Evolutionary conservation across 2,329 filamentous ascomycete species (phyloP), one percentile per base, ranked within the genome.

Genomic region (Ceratocystis alfenasii): DNA sequence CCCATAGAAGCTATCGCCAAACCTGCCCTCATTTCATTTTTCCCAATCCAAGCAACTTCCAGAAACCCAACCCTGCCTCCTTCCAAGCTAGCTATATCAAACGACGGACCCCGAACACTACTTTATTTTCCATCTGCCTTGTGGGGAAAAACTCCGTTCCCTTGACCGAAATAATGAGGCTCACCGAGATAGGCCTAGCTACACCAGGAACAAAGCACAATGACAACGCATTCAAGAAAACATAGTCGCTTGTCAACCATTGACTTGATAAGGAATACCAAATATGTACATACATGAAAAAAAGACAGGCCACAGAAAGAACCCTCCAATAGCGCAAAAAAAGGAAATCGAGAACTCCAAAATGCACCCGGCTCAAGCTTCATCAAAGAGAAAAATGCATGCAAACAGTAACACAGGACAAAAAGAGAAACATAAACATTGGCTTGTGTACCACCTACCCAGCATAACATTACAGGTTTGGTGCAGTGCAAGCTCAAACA

Each of bases 291-390:
- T 53, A 17, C 2, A 64, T 44, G 46, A 20, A 63, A 53, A 2
- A 50, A 64, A 44, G 28, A 44, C 30, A 53, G 53, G 12, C 22
- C 28, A 48, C 30, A 36, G 22, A 15, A 10, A 53, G 6, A 55
- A 20, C 22, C 17, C 41, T 41, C 30, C n/a, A 17, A 41, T 48
- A n/a, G 10, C 44, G 12, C 2, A n/a, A 10, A 30, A 30, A 20
- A 53, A 63, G 33, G 36, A 50, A 20, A 50, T n/a, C 28, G 28
- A 50, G 25, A 53, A 48, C 62, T 25, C 25, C 62, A 63, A 63
- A 45, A 25, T 30, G 41, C 46, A 46, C 45, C 45, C 28, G 25
- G 46, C 41, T 25, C 25, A 33, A 53, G 55, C 55, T 59, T 53
- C 41, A 48, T 62, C 60, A 20, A 46, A 30, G 36, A n/a, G 44